Evolutionary conservation across 2,329 filamentous ascomycete genomes (phyloP).

Genomic region (Pleomassaria siparia): DNA sequence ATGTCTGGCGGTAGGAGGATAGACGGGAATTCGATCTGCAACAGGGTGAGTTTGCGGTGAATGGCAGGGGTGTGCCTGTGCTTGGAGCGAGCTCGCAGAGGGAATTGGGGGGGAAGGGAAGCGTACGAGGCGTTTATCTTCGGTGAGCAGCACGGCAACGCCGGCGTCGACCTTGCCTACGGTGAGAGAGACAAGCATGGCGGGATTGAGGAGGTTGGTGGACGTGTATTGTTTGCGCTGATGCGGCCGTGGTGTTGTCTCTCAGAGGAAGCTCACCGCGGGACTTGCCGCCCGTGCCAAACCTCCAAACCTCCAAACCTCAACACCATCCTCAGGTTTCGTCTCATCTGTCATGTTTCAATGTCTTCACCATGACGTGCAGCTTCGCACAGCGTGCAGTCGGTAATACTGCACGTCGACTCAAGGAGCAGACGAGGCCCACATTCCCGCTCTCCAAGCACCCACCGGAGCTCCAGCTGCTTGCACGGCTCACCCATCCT

Average conservation of each 20-base stretch:
- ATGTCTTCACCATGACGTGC: slow-evolving; percentile 5
- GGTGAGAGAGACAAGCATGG: slow-evolving; percentile 80
- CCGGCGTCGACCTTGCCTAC: slow-evolving; percentile 99
- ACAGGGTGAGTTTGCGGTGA: slow-evolving; percentile 24
- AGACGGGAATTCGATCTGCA: slow-evolving; percentile 95
- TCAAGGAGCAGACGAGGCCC: neutral
- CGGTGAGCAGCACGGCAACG: slow-evolving; percentile 92
- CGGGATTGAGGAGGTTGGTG: too few relatives aligned
- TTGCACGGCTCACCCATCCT: neutral
- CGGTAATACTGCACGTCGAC: slow-evolving; percentile 4
- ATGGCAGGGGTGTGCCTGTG: slow-evolving; percentile 22
- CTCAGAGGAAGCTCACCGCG: neutral
- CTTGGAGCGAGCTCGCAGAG: slow-evolving; percentile 11
- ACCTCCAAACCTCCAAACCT: neutral
- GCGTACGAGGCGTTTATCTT: slow-evolving; percentile 92
- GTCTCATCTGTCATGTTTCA: neutral
- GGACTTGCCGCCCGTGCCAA: neutral
- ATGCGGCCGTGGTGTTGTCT: slow-evolving; percentile 1
- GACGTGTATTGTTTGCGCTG: neutral
- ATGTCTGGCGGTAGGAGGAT: slow-evolving; percentile 96
- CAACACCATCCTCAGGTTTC: neutral
- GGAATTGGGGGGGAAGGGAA: slow-evolving; percentile 13
- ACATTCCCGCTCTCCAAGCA: slow-evolving; percentile 9
- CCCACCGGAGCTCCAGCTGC: slow-evolving; percentile 11
- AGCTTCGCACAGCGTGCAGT: slow-evolving; percentile 9